Percentiles rank a stretch among this genome's conserved stretches.
Evolutionary conservation across 495 filamentous ascomycete genomes (phyloP).

Genomic region (Astrothelium subdiscretum): DNA sequence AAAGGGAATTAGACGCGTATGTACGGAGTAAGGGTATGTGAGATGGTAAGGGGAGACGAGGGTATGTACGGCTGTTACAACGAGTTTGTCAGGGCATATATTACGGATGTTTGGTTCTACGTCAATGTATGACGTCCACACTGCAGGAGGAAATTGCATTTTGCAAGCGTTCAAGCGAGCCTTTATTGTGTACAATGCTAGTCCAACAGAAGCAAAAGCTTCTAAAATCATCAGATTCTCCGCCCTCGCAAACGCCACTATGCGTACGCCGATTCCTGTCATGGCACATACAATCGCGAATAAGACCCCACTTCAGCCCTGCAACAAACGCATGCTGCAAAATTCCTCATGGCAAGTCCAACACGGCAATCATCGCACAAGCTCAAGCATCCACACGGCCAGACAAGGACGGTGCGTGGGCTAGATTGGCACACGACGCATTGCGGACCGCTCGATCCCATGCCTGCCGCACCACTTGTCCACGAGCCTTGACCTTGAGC

Average conservation of each 20-base stretch:
- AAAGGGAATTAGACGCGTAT: conserved; percentile 6
- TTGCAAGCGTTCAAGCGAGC: background rate
- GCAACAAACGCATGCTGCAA: conserved; percentile 89
- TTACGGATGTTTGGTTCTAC: no score
- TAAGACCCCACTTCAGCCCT: conserved; percentile 77
- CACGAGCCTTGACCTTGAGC: conserved; percentile 34
- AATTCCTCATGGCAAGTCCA: conserved; percentile 91
- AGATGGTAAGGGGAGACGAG: background rate
- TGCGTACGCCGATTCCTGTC: conserved; percentile 11
- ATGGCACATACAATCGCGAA: conserved; percentile 83
- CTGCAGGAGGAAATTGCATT: background rate
- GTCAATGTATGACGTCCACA: background rate
- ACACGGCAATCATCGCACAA: conserved; percentile 92
- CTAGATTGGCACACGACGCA: conserved; percentile 87
- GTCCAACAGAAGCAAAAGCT: background rate
- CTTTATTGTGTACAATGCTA: background rate
- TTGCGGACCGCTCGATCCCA: conserved; percentile 65
- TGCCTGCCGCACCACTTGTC: conserved; percentile 55
- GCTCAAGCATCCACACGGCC: conserved; percentile 91
- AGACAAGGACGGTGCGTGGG: conserved; percentile 84
- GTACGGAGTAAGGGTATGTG: background rate
- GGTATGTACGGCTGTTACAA: background rate
- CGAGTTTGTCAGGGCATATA: no score
- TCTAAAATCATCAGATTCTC: no score
- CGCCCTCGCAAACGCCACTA: background rate